phyloP scores from a whole-genome alignment of 352 stramenopile genomes.

The Globisporangium solare region DNA sequence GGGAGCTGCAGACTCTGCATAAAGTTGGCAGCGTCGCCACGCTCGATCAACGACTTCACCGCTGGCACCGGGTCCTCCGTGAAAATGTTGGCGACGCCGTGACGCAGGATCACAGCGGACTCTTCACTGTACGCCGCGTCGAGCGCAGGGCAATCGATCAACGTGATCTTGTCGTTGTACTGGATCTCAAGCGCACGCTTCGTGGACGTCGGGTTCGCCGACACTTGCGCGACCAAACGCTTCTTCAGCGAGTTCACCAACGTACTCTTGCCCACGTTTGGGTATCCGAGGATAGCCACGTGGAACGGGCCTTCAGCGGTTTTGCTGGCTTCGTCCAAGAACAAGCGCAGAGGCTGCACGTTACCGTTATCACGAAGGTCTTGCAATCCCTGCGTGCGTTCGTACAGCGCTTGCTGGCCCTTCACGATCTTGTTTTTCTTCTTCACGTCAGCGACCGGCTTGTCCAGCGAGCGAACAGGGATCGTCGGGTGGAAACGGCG shows the following conservation, averaged over 20 bases:
- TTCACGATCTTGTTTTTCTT: conserved; percentile 77
- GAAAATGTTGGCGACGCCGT: conserved; percentile 93
- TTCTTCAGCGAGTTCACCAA: conserved; percentile 96
- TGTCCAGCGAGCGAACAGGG: conserved; percentile 76
- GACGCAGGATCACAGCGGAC: conserved; percentile 85
- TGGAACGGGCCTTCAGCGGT: conserved; percentile 66
- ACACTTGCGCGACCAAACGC: conserved; percentile 40
- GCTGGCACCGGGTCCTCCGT: conserved; percentile 93
- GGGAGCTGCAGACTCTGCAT: conserved; percentile 96
- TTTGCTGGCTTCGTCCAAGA: conserved; percentile 96
- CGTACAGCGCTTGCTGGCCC: conserved; percentile 59
- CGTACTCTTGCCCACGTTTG: conserved; percentile 94
- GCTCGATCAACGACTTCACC: conserved; percentile 88
- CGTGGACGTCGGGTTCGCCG: conserved; percentile 50
- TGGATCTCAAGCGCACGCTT: conserved; percentile 90
- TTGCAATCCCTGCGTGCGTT: conserved; percentile 59
- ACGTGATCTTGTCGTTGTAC: conserved; percentile 94
- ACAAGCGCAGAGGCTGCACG: conserved; percentile 88
- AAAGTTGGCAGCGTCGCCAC: conserved; percentile 89
- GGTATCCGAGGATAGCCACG: conserved; percentile 98
- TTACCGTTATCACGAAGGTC: conserved; percentile 73
- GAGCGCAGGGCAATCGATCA: conserved; percentile 97
- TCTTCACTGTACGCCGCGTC: conserved; percentile 93
- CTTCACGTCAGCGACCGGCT: conserved; percentile 89
- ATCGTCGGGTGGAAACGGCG: conserved; percentile 93